These are phyloP conservation scores for Diaporthe eres DNA, from an alignment of 2,329 filamentous ascomycete genomes.

Conservation along the genomic window DNA sequence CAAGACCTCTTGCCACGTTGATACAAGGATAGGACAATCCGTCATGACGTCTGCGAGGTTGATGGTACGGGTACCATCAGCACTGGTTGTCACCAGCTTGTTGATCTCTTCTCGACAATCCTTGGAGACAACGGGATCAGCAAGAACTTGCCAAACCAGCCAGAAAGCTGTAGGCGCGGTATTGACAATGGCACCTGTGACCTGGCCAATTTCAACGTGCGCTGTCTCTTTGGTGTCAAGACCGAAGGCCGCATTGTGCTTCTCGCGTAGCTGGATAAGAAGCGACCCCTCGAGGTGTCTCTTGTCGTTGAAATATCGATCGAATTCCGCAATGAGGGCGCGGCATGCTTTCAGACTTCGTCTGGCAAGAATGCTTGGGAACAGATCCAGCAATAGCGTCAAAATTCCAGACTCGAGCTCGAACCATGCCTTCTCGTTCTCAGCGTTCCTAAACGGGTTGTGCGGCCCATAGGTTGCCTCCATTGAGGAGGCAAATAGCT, in stretches of 20 bases:
- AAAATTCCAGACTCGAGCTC: slow-evolving; percentile 10
- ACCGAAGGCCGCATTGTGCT: slow-evolving; percentile 32
- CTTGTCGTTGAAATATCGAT: slow-evolving; percentile 12
- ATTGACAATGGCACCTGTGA: slow-evolving; percentile 14
- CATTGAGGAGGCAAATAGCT: slow-evolving; percentile 10
- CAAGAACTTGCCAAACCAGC: slow-evolving; percentile 26
- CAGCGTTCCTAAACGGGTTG: slow-evolving; percentile 17
- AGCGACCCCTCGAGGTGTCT: slow-evolving; percentile 22
- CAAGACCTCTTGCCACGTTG: slow-evolving; percentile 42
- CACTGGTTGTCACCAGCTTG: background rate
- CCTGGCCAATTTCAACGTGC: slow-evolving; percentile 27
- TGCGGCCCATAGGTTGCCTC: slow-evolving; percentile 29
- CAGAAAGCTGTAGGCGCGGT: slow-evolving; percentile 28
- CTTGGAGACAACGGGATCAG: slow-evolving; percentile 13
- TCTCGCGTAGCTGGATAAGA: slow-evolving; percentile 17
- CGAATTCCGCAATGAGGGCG: slow-evolving; percentile 1
- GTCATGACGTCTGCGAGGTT: slow-evolving; percentile 26
- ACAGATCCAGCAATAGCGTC: background rate
- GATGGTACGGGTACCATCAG: slow-evolving; percentile 22
- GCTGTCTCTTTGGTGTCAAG: slow-evolving; percentile 13
- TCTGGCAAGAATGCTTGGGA: background rate
- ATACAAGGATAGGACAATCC: slow-evolving; percentile 43
- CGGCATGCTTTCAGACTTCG: slow-evolving; percentile 1
- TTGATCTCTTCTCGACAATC: background rate
- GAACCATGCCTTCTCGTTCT: background rate